A percentile compares a stretch with the other conserved stretches of the same genome.
Evolutionary conservation across 2,329 filamentous ascomycete species (phyloP).

Genomic region (Fusarium pininemorale): DNA sequence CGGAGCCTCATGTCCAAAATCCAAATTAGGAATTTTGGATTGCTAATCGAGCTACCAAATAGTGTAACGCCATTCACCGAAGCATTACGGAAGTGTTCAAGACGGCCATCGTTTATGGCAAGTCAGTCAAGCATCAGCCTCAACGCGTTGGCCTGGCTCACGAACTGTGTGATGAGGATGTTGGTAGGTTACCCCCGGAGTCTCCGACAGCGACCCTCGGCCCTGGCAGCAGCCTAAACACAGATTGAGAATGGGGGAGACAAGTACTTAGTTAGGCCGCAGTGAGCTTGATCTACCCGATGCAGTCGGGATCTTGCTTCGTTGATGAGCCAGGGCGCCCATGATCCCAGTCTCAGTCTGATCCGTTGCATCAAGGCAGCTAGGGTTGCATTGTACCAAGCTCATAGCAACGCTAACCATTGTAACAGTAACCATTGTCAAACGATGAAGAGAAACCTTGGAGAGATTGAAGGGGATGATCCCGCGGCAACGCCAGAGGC

Average conservation of each 20-base stretch:
- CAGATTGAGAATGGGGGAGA: slow-evolving; percentile 9
- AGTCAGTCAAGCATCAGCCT: slow-evolving; percentile 98
- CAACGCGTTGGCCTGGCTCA: slow-evolving; percentile 92
- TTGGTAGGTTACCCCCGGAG: slow-evolving; percentile 69
- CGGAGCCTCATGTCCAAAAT: slow-evolving; percentile 13
- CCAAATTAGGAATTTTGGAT: slow-evolving; percentile 20
- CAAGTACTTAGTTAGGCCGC: slow-evolving; percentile 22
- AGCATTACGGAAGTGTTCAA: slow-evolving; percentile 97
- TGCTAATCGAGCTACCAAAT: slow-evolving; percentile 50
- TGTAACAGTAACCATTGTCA: slow-evolving; percentile 65
- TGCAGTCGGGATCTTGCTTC: slow-evolving; percentile 35
- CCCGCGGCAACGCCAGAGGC: slow-evolving; percentile 32
- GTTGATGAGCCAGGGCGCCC: slow-evolving; percentile 20
- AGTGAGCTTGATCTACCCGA: slow-evolving; percentile 33
- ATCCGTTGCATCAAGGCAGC: slow-evolving; percentile 16
- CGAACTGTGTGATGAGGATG: slow-evolving; percentile 95
- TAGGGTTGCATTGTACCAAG: slow-evolving; percentile 17
- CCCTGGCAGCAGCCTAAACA: slow-evolving; percentile 17
- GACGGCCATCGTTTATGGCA: slow-evolving; percentile 93
- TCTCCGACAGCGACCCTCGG: slow-evolving; percentile 12
- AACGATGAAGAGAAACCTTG: slow-evolving; percentile 67
- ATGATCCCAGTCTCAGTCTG: slow-evolving; percentile 24
- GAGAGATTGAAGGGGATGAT: slow-evolving; percentile 36
- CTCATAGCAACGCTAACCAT: slow-evolving; percentile 39
- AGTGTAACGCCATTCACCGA: slow-evolving; percentile 98